phyloP scores from a whole-genome alignment of 768 basidiomycete genomes.

The Phlebiopsis gigantea region DNA sequence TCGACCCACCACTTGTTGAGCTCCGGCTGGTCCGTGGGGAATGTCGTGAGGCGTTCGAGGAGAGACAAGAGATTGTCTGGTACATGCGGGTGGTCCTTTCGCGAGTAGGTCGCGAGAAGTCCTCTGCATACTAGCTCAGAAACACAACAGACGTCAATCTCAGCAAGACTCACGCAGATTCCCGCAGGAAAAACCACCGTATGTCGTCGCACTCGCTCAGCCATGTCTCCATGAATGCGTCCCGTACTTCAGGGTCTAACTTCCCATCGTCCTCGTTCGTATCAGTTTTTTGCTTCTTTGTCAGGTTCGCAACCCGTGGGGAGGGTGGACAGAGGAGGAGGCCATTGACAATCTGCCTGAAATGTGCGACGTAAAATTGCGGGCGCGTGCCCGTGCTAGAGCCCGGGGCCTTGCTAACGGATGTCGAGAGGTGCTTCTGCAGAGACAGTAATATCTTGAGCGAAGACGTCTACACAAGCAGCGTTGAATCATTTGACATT shows the following conservation, averaged over 20 bases:
- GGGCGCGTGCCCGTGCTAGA: constrained; percentile 37
- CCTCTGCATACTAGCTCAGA: constrained; percentile 17
- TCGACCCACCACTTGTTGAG: constrained; percentile 77
- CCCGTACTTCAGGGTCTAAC: constrained; percentile 55
- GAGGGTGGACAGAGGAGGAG: constrained; percentile 56
- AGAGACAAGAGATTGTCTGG: constrained; percentile 27
- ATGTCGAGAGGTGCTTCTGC: constrained; percentile 71
- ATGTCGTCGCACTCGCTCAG: constrained; percentile 77
- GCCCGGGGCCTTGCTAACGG: constrained; percentile 38
- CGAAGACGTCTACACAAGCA: constrained; percentile 50
- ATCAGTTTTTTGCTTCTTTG: constrained; percentile 17
- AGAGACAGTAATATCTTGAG: constrained; percentile 74
- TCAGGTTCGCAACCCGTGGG: constrained; percentile 1
- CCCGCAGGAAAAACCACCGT: constrained; percentile 85
- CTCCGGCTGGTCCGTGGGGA: constrained; percentile 66
- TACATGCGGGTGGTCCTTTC: constrained; percentile 23
- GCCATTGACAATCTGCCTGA: constrained; percentile 49
- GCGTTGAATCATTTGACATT: too few species aligned
- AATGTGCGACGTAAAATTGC: constrained; percentile 64
- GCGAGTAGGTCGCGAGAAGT: constrained; percentile 29
- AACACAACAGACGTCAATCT: neutral
- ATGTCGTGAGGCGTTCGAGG: constrained; percentile 52
- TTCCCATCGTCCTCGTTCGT: constrained; percentile 26
- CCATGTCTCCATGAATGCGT: constrained; percentile 66
- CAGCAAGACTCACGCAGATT: constrained; percentile 53